Percentiles rank a stretch among this genome's conserved stretches.
Evolutionary conservation across 1,284 basidiomycete species (phyloP).

Genomic region (Athelia psychrophila): DNA sequence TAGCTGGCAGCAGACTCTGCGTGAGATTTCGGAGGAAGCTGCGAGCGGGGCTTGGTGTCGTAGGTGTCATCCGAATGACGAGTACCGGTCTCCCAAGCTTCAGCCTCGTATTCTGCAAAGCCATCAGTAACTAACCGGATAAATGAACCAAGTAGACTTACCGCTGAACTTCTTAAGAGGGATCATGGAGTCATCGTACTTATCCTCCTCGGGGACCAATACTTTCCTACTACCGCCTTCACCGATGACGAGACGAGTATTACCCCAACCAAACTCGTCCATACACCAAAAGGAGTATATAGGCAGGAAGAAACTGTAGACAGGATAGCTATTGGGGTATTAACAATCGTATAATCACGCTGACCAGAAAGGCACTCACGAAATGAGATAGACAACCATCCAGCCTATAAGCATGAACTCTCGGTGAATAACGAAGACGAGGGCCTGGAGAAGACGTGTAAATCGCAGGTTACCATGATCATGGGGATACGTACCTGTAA

Average conservation of each 20-base stretch:
- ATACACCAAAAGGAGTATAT: slow-evolving; percentile 99
- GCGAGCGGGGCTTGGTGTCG: slow-evolving; percentile 55
- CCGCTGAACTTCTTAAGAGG: slow-evolving; percentile 97
- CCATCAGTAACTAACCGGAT: slow-evolving; percentile 4
- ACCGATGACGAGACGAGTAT: slow-evolving; percentile 92
- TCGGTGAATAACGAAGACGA: slow-evolving; percentile 95
- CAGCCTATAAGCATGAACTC: slow-evolving; percentile 99
- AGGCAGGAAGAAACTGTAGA: slow-evolving; percentile 98
- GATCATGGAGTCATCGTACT: slow-evolving; percentile 97
- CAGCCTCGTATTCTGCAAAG: slow-evolving; percentile 80
- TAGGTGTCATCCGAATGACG: slow-evolving; percentile 75
- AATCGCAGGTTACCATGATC: slow-evolving; percentile 1
- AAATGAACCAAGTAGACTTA: slow-evolving; percentile 33
- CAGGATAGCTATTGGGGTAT: slow-evolving; percentile 65
- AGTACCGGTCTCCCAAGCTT: slow-evolving; percentile 86
- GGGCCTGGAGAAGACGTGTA: slow-evolving; percentile 51
- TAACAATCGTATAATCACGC: slow-evolving; percentile 2
- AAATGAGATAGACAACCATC: slow-evolving; percentile 94
- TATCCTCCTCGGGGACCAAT: slow-evolving; percentile 92
- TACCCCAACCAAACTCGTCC: slow-evolving; percentile 99
- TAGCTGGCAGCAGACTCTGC: slow-evolving; percentile 64
- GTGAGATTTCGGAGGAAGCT: slow-evolving; percentile 50
- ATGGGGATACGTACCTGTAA: slow-evolving; percentile 42
- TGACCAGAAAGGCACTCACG: slow-evolving; percentile 53
- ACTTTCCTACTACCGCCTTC: slow-evolving; percentile 98